Evolutionary conservation across 164 flowering plant genomes (phyloP).

Genomic region (Euptelea pleiosperma): DNA sequence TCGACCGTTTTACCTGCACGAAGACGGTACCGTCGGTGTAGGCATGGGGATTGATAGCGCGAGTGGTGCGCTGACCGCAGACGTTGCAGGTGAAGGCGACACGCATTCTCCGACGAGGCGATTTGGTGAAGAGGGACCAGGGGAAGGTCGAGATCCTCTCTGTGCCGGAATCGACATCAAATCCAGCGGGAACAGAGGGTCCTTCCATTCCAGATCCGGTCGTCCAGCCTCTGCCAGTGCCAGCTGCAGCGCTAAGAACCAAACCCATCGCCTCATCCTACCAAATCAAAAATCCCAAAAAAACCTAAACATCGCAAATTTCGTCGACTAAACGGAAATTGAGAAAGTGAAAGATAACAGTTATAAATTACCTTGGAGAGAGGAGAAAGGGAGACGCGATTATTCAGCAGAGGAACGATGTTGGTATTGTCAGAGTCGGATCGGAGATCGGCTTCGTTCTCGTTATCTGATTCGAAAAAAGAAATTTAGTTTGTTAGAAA

Average conservation of each 20-base stretch:
- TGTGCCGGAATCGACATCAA: constrained; percentile 34
- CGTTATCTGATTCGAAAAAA: constrained; percentile 17
- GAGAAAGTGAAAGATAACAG: too few species aligned
- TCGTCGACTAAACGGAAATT: too few species aligned
- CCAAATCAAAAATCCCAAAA: too few species aligned
- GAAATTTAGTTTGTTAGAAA: background rate
- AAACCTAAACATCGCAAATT: too few species aligned
- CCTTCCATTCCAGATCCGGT: constrained; percentile 98
- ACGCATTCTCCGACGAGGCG: constrained; percentile 85
- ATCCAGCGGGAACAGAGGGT: constrained; percentile 58
- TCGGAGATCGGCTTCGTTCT: constrained; percentile 36
- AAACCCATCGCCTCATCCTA: constrained; percentile 94
- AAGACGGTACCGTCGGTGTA: constrained; percentile 95
- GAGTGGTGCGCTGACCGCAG: constrained; percentile 89
- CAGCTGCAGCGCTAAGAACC: constrained; percentile 78
- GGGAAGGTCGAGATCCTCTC: constrained; percentile 78
- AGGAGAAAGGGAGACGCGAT: constrained; percentile 27
- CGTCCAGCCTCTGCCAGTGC: constrained; percentile 91
- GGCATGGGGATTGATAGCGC: constrained; percentile 95
- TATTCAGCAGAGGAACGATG: constrained; percentile 44
- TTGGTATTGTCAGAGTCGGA: constrained; percentile 32
- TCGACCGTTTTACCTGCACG: constrained; percentile 83
- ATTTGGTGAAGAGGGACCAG: constrained; percentile 94
- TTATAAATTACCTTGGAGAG: constrained; percentile 53
- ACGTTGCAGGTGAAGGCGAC: constrained; percentile 91